Base-by-base conservation (phyloP, 1,284 basidiomycete genomes). In the Ganoderma lingzhi region DNA sequence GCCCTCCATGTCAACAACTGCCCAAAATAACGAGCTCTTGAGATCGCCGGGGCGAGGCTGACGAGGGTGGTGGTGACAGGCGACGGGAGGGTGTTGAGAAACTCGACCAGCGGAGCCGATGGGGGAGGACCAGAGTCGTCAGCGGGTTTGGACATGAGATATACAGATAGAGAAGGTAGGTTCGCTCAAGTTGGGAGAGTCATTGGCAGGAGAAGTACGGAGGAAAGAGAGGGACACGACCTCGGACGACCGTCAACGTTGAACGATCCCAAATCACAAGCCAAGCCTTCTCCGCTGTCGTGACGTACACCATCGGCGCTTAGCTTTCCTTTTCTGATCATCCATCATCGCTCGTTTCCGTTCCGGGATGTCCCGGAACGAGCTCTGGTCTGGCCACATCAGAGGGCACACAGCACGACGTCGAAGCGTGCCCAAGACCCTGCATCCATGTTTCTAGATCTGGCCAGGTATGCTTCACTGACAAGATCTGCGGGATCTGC, bases 1-100 rank as follows among this genome's bases (percentile, higher is more conserved):
- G 84, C 80, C 58, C 84, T 82, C 94, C 94, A 96, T 70, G 84
- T 85, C 12, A 90, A 44, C 0, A 93, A 80, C 77, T 94, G 88
- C 2, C 87, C 76, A 0, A 79, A 64, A 68, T 81, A 82, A n/a
- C 89, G 83, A 12, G 87, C 63, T 6, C 74, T 70, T 19, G 86
- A 80, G 44, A 95, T 86, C 28, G 83, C 78, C 0, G 90, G 88
- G 0, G 87, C 86, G 67, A 93, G 87, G 17, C 83, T 82, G 56
- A 92, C 82, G 64, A 93, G 86, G 3, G 86, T 84, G 6, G 84
- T 77, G 1, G 86, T 87, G 64, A 93, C 80, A 2, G 89, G 87
- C 0, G 88, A 82, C 0, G 92, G 92, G 1, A 92, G 87, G 14
- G 83, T 82, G 66, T 84, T 84, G 41, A 90, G 81, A 73, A 93